phyloP scores from a whole-genome alignment of 805 yeast genomes.

The Ogataea zsoltii region DNA sequence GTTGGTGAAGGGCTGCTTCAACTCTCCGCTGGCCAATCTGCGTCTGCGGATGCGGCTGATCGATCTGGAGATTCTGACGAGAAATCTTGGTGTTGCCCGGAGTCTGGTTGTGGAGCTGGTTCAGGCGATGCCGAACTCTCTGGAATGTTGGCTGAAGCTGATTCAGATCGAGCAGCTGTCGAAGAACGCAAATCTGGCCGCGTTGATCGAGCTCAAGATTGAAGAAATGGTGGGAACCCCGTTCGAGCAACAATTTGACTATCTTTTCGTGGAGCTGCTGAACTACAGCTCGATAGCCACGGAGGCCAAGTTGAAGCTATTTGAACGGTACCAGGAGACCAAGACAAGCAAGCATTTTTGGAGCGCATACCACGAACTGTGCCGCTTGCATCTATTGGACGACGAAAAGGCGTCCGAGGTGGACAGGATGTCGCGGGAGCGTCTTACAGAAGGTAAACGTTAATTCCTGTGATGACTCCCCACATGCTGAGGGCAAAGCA shows the following conservation, averaged over 20 bases:
- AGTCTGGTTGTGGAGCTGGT: conserved; percentile 29
- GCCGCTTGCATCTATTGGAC: conserved; percentile 19
- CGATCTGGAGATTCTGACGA: conserved; percentile 44
- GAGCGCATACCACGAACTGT: conserved; percentile 27
- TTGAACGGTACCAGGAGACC: conserved; percentile 26
- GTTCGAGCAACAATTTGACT: conserved; percentile 35
- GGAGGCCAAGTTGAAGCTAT: conserved; percentile 25
- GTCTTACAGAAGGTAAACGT: conserved; percentile 12
- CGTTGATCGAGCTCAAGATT: conserved; percentile 32
- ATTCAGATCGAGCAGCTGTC: conserved; percentile 42
- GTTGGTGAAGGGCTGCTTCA: conserved; percentile 38
- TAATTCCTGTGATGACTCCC: conserved; percentile 26
- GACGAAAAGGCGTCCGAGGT: conserved; percentile 7
- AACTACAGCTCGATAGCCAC: conserved; percentile 25
- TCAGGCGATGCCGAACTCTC: conserved; percentile 33
- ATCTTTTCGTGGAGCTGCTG: conserved; percentile 37
- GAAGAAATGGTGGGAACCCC: conserved; percentile 23
- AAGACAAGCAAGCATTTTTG: conserved; percentile 26
- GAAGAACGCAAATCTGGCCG: conserved; percentile 29
- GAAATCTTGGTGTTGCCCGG: conserved; percentile 40
- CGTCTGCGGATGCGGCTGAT: conserved; percentile 41
- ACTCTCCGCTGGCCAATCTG: conserved; percentile 30
- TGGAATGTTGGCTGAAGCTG: conserved; percentile 43
- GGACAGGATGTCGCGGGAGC: too few relatives aligned
- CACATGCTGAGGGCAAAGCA: conserved; percentile 32